Base-by-base conservation (phyloP, 768 basidiomycete genomes). In the Inosperma sp. region DNA sequence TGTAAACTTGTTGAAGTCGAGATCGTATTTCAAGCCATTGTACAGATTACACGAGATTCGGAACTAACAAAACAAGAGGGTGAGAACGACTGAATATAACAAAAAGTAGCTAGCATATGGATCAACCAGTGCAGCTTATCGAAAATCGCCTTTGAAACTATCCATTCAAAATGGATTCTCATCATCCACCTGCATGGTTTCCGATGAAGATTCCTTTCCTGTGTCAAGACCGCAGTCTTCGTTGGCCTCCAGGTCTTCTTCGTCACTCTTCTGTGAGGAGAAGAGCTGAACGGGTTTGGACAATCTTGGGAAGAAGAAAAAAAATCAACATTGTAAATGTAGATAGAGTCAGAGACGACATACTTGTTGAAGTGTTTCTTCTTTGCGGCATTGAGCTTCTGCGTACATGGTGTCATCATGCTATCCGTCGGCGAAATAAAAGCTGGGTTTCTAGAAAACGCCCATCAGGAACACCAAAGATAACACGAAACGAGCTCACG, bases 391-490 rank as follows among this genome's bases (percentile, higher is more conserved):
- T 76, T 86, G 46, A 98, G 78, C 68, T 97, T 98, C 70, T 93
- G 87, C 5, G 93, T 89, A 65, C 83, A 83, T 3, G 95, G 95
- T 2, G 93, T 95, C 77, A 97, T 82, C 68, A 98, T 76, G 64
- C 88, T 90, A 68, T 99, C 95, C 7, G 95, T 96, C 2, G 95
- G 95, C 14, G 95, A 97, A 61, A 94, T 75, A 63, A 81, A 92
- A 27, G 81, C 82, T 17, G 90, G 86, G 66, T 96, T 96, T 66
- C 92, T 93, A 64, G 25, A 13, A 13, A 52, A 46, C 48, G 40
- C 41, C 34, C 39, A 48, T 53, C 19, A 39, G 19, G 31, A 17
- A 16, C 47, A 22, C 37, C n/a, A 27, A 26, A 29, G 34, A 23
- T 31, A 27, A 16, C 34, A 22, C 14, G 17, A 23, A 17, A 12